Evolutionary conservation across 2,329 filamentous ascomycete species (phyloP).

Genomic region (Dactylellina sp.): DNA sequence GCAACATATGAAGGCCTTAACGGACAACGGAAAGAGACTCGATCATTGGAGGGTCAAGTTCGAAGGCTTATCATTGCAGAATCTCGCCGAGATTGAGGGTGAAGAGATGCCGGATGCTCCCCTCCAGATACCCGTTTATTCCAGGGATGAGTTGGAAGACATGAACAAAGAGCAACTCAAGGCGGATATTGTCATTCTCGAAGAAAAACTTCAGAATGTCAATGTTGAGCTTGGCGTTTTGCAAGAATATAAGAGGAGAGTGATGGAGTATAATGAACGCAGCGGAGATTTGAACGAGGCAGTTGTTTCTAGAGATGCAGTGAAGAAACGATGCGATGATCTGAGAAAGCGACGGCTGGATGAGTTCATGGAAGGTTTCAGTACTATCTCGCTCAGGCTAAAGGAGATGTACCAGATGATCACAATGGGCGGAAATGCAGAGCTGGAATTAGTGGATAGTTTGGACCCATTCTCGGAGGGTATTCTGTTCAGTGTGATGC

Average conservation of each 20-base stretch:
- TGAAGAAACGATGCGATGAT: slow-evolving; percentile 93
- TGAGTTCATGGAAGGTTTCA: slow-evolving; percentile 98
- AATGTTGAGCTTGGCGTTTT: slow-evolving; percentile 90
- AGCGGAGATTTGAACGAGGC: slow-evolving; percentile 86
- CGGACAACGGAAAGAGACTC: slow-evolving; percentile 85
- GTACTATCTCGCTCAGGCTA: slow-evolving; percentile 88
- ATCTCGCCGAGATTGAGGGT: slow-evolving; percentile 74
- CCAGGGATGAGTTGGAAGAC: slow-evolving; percentile 75
- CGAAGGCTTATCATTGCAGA: slow-evolving; percentile 83
- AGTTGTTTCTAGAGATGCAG: slow-evolving; percentile 80
- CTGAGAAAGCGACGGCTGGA: slow-evolving; percentile 89
- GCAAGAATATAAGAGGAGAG: slow-evolving; percentile 85
- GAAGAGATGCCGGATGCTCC: slow-evolving; percentile 58
- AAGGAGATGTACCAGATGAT: slow-evolving; percentile 99
- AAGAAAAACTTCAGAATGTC: slow-evolving; percentile 83
- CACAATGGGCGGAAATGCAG: slow-evolving; percentile 98
- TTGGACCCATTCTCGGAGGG: slow-evolving; percentile 97
- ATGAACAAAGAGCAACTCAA: slow-evolving; percentile 74
- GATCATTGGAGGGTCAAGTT: slow-evolving; percentile 92
- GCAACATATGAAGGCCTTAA: slow-evolving; percentile 89
- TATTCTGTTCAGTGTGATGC: slow-evolving; percentile 98
- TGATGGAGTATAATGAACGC: slow-evolving; percentile 82
- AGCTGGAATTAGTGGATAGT: slow-evolving; percentile 95
- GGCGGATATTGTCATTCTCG: slow-evolving; percentile 72
- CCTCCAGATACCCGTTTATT: slow-evolving; percentile 79